Percentiles rank a stretch among this genome's conserved stretches.
Conservation (phyloP, 768 basidiomycete genomes). For the Lentinus brumalis region DNA sequence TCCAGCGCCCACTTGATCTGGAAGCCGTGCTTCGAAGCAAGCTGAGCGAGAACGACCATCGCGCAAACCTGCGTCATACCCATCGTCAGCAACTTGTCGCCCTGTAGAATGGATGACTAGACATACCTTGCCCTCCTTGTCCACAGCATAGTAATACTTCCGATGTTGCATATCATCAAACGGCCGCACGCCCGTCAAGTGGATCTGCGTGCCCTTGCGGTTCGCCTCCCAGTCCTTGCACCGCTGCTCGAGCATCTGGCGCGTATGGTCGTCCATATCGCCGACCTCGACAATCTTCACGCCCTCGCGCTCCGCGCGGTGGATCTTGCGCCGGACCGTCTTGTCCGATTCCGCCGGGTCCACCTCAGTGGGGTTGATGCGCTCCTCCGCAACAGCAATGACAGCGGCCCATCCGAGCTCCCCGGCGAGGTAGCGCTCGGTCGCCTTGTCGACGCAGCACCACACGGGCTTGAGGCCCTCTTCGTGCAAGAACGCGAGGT, state of each 20-base stretch:
- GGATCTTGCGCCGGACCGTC: slow-evolving; percentile 63
- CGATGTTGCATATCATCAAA: slow-evolving; percentile 42
- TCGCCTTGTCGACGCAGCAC: slow-evolving; percentile 55
- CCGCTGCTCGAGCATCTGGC: slow-evolving; percentile 49
- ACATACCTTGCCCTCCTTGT: slow-evolving; percentile 38
- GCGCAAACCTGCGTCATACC: slow-evolving; percentile 32
- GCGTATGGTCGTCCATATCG: slow-evolving; percentile 48
- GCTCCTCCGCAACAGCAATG: slow-evolving; percentile 64
- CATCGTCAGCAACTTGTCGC: background rate
- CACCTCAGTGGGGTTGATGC: slow-evolving; percentile 46
- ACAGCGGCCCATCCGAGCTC: slow-evolving; percentile 60
- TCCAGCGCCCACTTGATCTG: slow-evolving; percentile 50
- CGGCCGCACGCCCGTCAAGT: slow-evolving; percentile 42
- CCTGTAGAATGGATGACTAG: background rate
- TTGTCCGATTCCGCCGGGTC: slow-evolving; percentile 54
- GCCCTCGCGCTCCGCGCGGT: slow-evolving; percentile 55
- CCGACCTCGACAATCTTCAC: slow-evolving; percentile 51
- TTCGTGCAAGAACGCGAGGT: slow-evolving; percentile 41
- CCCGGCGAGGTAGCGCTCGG: slow-evolving; percentile 52
- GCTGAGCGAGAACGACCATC: slow-evolving; percentile 43
- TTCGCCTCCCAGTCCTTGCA: slow-evolving; percentile 57
- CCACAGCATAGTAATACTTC: slow-evolving; percentile 43
- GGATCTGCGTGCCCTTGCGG: slow-evolving; percentile 60
- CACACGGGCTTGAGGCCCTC: slow-evolving; percentile 57
- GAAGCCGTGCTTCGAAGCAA: slow-evolving; percentile 41